Evolutionary conservation across 495 filamentous ascomycete species (phyloP).

Genomic region (Physcia stellaris): DNA sequence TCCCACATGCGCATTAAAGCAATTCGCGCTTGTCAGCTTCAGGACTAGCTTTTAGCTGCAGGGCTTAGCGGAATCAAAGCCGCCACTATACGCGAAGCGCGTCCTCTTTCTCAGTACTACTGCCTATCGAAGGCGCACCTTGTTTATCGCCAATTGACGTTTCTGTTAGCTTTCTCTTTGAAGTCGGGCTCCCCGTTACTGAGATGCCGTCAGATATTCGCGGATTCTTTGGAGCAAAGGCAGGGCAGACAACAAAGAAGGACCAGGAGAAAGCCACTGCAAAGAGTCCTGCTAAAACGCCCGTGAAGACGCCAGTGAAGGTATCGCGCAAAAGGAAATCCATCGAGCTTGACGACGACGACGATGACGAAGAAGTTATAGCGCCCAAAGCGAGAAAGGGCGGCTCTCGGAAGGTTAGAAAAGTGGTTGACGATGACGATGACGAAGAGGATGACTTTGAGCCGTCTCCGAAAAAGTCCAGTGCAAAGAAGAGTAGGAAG

Average conservation of each 20-base stretch:
- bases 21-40: no score
- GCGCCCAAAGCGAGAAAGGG: no score
- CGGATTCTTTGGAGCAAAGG: conserved; percentile 61
- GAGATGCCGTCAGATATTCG: conserved; percentile 57
- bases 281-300: conserved; percentile 13
- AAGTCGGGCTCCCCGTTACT: no score
- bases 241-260: conserved; percentile 26
- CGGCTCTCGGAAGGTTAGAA: conserved; percentile 42
- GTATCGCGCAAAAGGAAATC: conserved; percentile 49
- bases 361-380: conserved; percentile 25
- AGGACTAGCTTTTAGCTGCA: no score
- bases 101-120: no score
- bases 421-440: conserved; percentile 27
- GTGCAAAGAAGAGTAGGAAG: conserved; percentile 33
- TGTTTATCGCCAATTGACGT: no score
- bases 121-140: no score
- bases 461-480: conserved; percentile 27
- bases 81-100: no score
- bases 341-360: conserved; percentile 23
- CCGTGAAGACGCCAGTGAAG: conserved; percentile 42
- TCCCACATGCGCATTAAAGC: no score
- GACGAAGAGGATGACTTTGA: conserved; percentile 14
- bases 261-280: conserved; percentile 30
- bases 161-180: no score
- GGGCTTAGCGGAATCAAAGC: no score